These are phyloP conservation scores for Cichorium intybus DNA, from an alignment of 140 eudicot genomes.

Conservation along the genomic window DNA sequence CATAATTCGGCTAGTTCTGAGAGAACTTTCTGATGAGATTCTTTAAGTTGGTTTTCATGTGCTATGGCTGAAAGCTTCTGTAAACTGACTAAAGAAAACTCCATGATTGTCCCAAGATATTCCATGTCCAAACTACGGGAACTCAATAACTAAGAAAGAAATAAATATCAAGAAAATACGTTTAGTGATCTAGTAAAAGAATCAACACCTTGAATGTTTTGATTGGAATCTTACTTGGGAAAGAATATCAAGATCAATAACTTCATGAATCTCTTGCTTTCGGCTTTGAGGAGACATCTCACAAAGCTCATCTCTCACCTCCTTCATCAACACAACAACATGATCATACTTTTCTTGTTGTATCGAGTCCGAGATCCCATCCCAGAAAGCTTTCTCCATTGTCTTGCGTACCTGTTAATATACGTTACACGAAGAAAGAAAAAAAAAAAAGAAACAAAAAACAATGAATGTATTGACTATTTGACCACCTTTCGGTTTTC, in stretches of 20 bases:
- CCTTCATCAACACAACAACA: slow-evolving; percentile 66
- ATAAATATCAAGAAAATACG: not conserved
- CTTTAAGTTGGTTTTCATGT: slow-evolving; percentile 51
- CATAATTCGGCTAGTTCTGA: slow-evolving; percentile 57
- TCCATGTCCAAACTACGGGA: slow-evolving; percentile 69
- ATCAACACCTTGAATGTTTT: too few relatives aligned
- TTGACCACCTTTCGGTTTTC: slow-evolving; percentile 35
- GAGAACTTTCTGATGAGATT: slow-evolving; percentile 56
- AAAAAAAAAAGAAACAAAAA: not conserved
- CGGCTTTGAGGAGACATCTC: slow-evolving; percentile 80
- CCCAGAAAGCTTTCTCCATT: slow-evolving; percentile 93
- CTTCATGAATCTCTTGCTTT: slow-evolving; percentile 72
- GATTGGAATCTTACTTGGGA: slow-evolving; percentile 48
- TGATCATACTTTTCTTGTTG: slow-evolving; percentile 58
- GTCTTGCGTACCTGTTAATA: slow-evolving; percentile 50
- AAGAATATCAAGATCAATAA: slow-evolving; percentile 78
- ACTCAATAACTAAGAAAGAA: slow-evolving; percentile 42
- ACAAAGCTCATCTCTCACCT: slow-evolving; percentile 85
- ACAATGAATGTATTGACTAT: not conserved
- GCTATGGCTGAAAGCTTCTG: slow-evolving; percentile 97
- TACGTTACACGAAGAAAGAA: not conserved
- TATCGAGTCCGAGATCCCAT: slow-evolving; percentile 66
- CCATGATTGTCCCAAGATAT: slow-evolving; percentile 77
- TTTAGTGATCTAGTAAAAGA: slow-evolving; percentile 1
- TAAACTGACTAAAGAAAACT: slow-evolving; percentile 67